Conservation (phyloP, 2,329 filamentous ascomycete species). For the Talaromyces rugulosus region DNA sequence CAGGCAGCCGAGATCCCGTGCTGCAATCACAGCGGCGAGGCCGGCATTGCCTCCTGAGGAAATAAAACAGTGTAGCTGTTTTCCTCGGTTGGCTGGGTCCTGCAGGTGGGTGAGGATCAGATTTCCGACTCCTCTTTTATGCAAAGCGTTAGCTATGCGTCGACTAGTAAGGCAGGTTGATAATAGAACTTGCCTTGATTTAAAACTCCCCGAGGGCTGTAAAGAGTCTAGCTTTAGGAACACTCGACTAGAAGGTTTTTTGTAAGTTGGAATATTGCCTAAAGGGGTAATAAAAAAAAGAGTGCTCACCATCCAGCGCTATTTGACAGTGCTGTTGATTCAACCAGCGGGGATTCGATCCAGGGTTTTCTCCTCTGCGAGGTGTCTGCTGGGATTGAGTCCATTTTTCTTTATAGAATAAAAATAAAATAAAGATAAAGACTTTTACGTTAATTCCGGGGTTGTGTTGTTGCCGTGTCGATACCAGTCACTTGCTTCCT, state of each 20-base stretch:
- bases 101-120: slow-evolving; percentile 26
- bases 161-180: background rate
- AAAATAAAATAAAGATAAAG: background rate
- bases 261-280: background rate
- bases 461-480: background rate
- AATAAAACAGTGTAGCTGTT: slow-evolving; percentile 64
- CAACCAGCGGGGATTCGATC: slow-evolving; percentile 37
- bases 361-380: slow-evolving; percentile 25
- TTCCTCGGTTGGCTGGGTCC: slow-evolving; percentile 21
- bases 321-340: slow-evolving; percentile 33
- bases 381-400: background rate
- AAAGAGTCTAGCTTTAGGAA: slow-evolving; percentile 78
- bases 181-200: slow-evolving; percentile 53
- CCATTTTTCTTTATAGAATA: background rate
- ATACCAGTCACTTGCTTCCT: background rate
- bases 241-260: slow-evolving; percentile 53
- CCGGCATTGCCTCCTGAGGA: slow-evolving; percentile 79
- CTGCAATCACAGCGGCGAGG: slow-evolving; percentile 70
- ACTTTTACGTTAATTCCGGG: background rate
- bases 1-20: slow-evolving; percentile 56
- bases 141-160: background rate
- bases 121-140: slow-evolving; percentile 32
- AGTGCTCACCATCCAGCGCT: slow-evolving; percentile 33
- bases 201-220: slow-evolving; percentile 78
- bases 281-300: background rate